Evolutionary conservation across 129 eudicot genomes (phyloP), one percentile per base, ranked within the genome.

Genomic region (Heracleum sosnowskyi): DNA sequence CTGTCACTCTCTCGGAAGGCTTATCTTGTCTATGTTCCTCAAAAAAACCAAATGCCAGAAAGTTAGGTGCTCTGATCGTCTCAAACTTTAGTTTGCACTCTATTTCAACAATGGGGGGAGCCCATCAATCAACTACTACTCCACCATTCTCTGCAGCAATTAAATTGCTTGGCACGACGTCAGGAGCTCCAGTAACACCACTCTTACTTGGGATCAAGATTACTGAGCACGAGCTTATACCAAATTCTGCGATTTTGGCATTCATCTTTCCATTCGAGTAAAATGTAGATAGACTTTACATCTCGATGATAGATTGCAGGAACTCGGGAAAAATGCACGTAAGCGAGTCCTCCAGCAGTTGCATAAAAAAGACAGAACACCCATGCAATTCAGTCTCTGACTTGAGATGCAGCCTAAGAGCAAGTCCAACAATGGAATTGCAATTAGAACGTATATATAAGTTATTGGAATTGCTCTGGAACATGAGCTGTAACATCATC

Each of bases 191-290:
- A 92, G 33, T 75, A 95, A 44, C 24, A 95, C 97, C 0, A 92
- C 92, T 47, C 97, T 96, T 92, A 92, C 79, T 92, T 96, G 2
- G 96, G 99, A 77, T 95, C 97, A n/a, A 95, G 81, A 79, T 91
- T 90, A 36, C 96, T 95, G 9, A 64, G 97, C 96, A 81, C 99
- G 92, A 0, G 96, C 90, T 42, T 96, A 88, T 46, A 88, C 97
- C 88, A 47, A 92, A 95, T 79, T 95, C 97, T 0, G 92, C 85
- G 16, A 95, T 97, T 64, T 95, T 92, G 2, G 91, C 97, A 26
- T 88, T 84, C 49, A 95, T n/a, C 79, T 88, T 92, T 76, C 86
- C 90, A 46, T 4, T 92, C 96, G 6, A 95, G 87, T 55, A 95
- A 80, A 24, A 95, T 95, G 82, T 95, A 91, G 84, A 90, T 88